Conservation (phyloP, 257 asterid genomes). For the Coffea canephora region DNA sequence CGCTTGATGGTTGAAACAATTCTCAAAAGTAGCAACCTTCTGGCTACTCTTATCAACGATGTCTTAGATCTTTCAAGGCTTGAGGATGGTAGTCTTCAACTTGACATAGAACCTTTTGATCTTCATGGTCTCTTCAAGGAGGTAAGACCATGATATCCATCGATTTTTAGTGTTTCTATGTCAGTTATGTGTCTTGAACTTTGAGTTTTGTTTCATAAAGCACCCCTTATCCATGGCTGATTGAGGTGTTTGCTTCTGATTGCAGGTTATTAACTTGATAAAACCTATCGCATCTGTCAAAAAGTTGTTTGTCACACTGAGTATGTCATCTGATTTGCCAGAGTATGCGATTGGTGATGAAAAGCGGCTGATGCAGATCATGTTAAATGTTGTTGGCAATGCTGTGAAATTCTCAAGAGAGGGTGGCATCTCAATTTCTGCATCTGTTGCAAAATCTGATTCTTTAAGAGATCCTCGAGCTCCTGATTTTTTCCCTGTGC, state of each 20-base stretch:
- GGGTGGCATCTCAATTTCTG: slow-evolving; percentile 76
- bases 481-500: slow-evolving; percentile 72
- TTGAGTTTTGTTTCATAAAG: background rate
- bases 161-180: background rate
- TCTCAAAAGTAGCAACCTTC: slow-evolving; percentile 91
- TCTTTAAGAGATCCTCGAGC: slow-evolving; percentile 69
- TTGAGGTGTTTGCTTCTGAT: slow-evolving; percentile 24
- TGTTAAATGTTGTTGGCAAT: slow-evolving; percentile 84
- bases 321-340: slow-evolving; percentile 72
- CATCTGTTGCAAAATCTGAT: slow-evolving; percentile 75
- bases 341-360: slow-evolving; percentile 88
- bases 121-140: slow-evolving; percentile 84
- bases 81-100: slow-evolving; percentile 95
- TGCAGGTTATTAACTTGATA: slow-evolving; percentile 69
- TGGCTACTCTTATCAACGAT: slow-evolving; percentile 93
- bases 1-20: slow-evolving; percentile 97
- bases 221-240: slow-evolving; percentile 14
- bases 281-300: slow-evolving; percentile 91
- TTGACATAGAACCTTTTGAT: slow-evolving; percentile 66
- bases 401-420: slow-evolving; percentile 95
- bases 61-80: slow-evolving; percentile 98
- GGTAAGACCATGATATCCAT: slow-evolving; percentile 35
- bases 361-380: slow-evolving; percentile 83
- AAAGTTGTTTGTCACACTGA: slow-evolving; percentile 59
- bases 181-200: background rate